These are phyloP conservation scores for Spiraea crenata DNA, from an alignment of 331 rosid genomes.

Conservation along the genomic window DNA sequence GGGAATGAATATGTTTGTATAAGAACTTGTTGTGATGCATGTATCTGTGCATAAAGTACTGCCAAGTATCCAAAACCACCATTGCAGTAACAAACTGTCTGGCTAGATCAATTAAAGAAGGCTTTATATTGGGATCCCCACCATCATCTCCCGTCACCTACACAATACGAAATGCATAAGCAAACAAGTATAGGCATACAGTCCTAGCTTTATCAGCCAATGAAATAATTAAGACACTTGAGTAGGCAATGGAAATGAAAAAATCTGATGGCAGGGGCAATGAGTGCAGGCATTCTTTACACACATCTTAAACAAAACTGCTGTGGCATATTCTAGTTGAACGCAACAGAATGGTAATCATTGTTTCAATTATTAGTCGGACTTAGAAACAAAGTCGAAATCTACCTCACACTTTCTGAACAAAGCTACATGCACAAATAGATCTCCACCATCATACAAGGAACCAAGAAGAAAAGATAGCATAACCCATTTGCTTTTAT, in stretches of 20 bases:
- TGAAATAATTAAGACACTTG: neutral
- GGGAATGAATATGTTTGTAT: constrained; percentile 91
- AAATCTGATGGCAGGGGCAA: neutral
- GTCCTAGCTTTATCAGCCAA: neutral
- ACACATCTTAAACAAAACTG: neutral
- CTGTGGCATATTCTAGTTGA: neutral
- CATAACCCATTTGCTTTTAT: neutral
- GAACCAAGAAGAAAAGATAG: neutral
- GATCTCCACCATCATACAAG: neutral
- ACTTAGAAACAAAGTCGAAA: neutral
- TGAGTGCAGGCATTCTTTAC: neutral
- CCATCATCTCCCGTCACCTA: constrained; percentile 72
- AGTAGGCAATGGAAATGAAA: neutral
- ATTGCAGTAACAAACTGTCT: constrained; percentile 78
- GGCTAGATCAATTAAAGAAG: constrained; percentile 48
- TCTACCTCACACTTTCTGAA: neutral
- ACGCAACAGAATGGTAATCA: neutral
- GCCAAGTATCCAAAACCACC: constrained; percentile 96
- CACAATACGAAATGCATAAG: constrained; percentile 15
- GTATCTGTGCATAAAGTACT: constrained; percentile 92
- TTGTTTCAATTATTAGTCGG: neutral
- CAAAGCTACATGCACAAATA: neutral
- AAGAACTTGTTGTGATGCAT: constrained; percentile 95
- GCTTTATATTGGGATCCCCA: constrained; percentile 28
- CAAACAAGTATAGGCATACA: neutral